Evolutionary conservation across 805 yeast species (phyloP).

Genomic region (Sungouiozyma ichnusensis): DNA sequence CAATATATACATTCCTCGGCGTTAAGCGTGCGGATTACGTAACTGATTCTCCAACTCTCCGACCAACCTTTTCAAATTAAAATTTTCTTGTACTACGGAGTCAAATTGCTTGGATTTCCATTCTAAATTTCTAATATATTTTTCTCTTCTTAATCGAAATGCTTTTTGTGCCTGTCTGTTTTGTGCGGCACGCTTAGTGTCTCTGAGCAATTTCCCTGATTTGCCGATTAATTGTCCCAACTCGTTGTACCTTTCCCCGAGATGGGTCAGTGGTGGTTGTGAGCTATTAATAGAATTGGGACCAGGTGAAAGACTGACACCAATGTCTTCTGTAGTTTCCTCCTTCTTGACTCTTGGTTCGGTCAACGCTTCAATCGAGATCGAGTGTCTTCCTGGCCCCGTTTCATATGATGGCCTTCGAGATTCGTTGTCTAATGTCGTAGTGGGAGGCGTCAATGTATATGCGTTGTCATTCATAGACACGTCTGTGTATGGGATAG

Average conservation of each 20-base stretch:
- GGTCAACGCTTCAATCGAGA: not conserved
- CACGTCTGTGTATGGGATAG: not conserved
- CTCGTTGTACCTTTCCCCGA: slow-evolving; percentile 13
- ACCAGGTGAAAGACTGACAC: not conserved
- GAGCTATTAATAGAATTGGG: too few species aligned
- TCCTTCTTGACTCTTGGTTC: not conserved
- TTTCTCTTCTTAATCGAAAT: slow-evolving; percentile 75
- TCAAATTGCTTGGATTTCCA: slow-evolving; percentile 53
- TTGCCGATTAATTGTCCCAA: slow-evolving; percentile 18
- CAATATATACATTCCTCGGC: not conserved
- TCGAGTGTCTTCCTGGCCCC: slow-evolving; percentile 4
- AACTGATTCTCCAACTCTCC: slow-evolving; percentile 1
- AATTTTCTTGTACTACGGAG: slow-evolving; percentile 52
- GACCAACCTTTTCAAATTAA: slow-evolving; percentile 39
- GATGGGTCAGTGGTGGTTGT: not conserved
- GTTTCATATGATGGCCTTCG: not conserved
- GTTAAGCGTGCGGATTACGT: not conserved
- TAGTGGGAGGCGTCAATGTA: not conserved
- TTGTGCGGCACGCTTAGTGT: slow-evolving; percentile 81
- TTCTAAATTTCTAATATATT: slow-evolving; percentile 72
- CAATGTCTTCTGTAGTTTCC: not conserved
- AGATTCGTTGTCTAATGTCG: not conserved
- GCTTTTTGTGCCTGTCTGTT: slow-evolving; percentile 89
- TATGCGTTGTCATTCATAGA: not conserved
- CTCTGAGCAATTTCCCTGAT: slow-evolving; percentile 23